These are phyloP conservation scores for Setaria viridis DNA, from an alignment of 202 grass and related monocot genomes.

Conservation along the genomic window DNA sequence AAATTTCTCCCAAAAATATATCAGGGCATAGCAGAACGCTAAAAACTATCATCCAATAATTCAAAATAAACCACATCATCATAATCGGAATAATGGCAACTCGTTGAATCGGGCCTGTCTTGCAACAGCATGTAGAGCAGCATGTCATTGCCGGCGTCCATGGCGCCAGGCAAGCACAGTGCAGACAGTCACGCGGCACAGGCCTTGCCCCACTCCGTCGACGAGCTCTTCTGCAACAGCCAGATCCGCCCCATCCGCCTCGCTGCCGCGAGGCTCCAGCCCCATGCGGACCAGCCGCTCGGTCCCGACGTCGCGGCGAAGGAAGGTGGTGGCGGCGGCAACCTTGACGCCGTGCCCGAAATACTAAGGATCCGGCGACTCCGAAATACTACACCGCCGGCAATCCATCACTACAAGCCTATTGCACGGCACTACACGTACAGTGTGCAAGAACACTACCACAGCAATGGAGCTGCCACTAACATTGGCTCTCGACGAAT, in stretches of 20 bases:
- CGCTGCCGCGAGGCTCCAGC: slow-evolving; percentile 47
- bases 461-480: background rate
- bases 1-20: too few species aligned
- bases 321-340: background rate
- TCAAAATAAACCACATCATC: too few species aligned
- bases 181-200: too few species aligned
- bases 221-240: slow-evolving; percentile 75
- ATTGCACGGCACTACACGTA: background rate
- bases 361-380: background rate
- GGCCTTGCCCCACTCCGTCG: slow-evolving; percentile 31
- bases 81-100: too few species aligned
- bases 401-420: background rate
- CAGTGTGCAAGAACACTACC: background rate
- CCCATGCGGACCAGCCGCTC: rapidly evolving
- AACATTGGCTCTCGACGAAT: background rate
- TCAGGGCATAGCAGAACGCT: too few species aligned
- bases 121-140: too few species aligned
- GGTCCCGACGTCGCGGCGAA: background rate
- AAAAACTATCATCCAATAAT: too few species aligned
- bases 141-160: too few species aligned
- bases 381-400: background rate
- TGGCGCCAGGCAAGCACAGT: too few species aligned
- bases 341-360: background rate
- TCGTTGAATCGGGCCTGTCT: too few species aligned
- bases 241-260: slow-evolving; percentile 66